Evolutionary conservation across 306 rosid genomes (phyloP), one percentile per base, ranked within the genome.

Genomic region (Sicyos baderoa): DNA sequence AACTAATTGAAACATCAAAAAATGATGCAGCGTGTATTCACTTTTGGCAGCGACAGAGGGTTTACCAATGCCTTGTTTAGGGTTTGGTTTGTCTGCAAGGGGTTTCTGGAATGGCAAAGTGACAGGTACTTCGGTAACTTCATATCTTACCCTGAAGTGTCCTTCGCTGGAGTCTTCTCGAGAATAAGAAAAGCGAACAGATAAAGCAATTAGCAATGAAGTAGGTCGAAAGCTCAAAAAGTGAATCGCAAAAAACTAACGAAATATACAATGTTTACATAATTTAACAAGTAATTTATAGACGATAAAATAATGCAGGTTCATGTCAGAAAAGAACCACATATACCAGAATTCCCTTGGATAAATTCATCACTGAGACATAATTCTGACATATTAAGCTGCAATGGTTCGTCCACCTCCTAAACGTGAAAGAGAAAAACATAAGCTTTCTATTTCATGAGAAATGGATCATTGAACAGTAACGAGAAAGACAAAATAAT

Each of bases 11-110:
- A 42, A 18, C 18, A 21, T 35, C 52, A 65, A 54, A 12, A 64
- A 21, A 65, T 45, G 12, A 65, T 12, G 18, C 12, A 19, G 54
- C 37, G 22, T 3, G 32, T 12, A 45, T 21, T 29, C 35, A 29
- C 19, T 19, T 65, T 62, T 62, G n/a, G 37, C 2, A 19, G 40
- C 54, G 11, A 63, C 23, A 18, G 52, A 9, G 70, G 51, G 49
- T 88, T 78, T 81, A 93, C 99, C 99, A 69, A 90, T 88, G 84
- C 99, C 99, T 88, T 88, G 99, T 79, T 90, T 90, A 50, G 99
- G 99, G 72, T 93, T 93, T 59, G 97, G 98, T 81, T 93, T 93
- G 77, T 93, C 97, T 14, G 84, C 80, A 73, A 79, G 96, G 83
- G 98, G 98, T 81, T 93, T 93, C 82, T 89, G 98, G 77, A 79